Conservation (phyloP, 768 basidiomycete genomes). For the Lactifluus rugatus region DNA sequence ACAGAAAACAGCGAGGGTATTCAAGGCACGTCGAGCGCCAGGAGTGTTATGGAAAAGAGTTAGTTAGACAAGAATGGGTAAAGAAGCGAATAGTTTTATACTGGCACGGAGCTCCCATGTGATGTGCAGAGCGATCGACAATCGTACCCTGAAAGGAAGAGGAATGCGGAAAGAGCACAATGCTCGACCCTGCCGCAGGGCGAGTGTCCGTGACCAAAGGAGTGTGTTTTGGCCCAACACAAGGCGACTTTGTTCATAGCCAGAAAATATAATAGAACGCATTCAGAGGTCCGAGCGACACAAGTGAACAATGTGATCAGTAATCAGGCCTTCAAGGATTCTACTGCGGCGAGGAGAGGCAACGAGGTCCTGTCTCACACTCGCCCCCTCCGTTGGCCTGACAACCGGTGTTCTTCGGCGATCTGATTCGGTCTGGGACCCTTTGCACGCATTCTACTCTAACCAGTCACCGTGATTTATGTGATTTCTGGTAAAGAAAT, state of each 20-base stretch:
- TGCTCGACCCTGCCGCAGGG: background rate
- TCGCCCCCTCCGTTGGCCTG: constrained; percentile 2
- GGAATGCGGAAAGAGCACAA: background rate
- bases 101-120: background rate
- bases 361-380: background rate
- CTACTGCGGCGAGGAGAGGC: background rate
- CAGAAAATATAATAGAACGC: background rate
- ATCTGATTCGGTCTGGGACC: background rate
- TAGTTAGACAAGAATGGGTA: background rate
- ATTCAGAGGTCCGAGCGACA: background rate
- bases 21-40: constrained; percentile 11
- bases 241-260: background rate
- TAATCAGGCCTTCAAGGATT: no score
- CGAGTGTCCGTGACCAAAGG: background rate
- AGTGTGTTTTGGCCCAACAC: background rate
- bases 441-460: background rate
- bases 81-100: constrained; percentile 1
- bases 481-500: background rate
- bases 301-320: background rate
- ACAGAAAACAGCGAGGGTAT: background rate
- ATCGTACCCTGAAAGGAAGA: background rate
- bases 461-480: background rate
- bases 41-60: background rate
- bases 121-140: background rate
- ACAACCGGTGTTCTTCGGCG: background rate